Evolutionary conservation across 805 yeast species (phyloP).

Genomic region (Hanseniaspora osmophila): DNA sequence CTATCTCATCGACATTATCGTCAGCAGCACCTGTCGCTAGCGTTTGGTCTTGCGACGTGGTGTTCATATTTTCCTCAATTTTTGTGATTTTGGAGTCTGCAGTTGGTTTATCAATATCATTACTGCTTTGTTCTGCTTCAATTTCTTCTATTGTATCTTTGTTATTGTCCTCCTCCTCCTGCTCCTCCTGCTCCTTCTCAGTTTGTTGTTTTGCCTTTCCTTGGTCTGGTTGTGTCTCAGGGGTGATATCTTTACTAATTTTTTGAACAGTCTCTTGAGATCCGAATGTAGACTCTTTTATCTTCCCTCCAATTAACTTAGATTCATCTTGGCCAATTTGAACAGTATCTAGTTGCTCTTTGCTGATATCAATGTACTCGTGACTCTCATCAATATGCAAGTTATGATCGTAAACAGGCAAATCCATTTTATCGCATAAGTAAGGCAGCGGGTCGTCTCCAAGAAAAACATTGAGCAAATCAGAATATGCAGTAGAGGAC

Average conservation of each 20-base stretch:
- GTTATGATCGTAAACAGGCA: slow-evolving; percentile 60
- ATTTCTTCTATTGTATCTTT: slow-evolving; percentile 2
- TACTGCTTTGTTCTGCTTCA: slow-evolving; percentile 5
- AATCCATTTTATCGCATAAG: slow-evolving; percentile 46
- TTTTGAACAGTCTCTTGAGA: slow-evolving; percentile 11
- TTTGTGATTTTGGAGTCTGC: not conserved
- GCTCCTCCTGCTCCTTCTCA: slow-evolving; percentile 1
- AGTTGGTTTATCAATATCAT: slow-evolving; percentile 3
- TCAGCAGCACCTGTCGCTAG: not conserved
- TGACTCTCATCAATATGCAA: slow-evolving; percentile 15
- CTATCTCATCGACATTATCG: slow-evolving; percentile 1
- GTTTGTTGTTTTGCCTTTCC: too few species aligned
- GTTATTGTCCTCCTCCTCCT: slow-evolving; percentile 3
- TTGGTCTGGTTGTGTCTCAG: too few species aligned
- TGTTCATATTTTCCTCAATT: not conserved
- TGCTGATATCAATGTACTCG: slow-evolving; percentile 1
- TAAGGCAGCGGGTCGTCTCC: slow-evolving; percentile 75
- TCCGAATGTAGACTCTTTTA: slow-evolving; percentile 11
- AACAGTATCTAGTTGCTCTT: slow-evolving; percentile 2
- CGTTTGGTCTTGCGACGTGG: too few species aligned
- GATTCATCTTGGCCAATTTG: not conserved
- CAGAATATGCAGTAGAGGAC: slow-evolving; percentile 55
- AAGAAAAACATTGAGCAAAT: slow-evolving; percentile 60
- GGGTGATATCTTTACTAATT: not conserved
- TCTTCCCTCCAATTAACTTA: not conserved